phyloP scores from a whole-genome alignment of 148 eudicot species.

The Tetragonia tetragonoides region DNA sequence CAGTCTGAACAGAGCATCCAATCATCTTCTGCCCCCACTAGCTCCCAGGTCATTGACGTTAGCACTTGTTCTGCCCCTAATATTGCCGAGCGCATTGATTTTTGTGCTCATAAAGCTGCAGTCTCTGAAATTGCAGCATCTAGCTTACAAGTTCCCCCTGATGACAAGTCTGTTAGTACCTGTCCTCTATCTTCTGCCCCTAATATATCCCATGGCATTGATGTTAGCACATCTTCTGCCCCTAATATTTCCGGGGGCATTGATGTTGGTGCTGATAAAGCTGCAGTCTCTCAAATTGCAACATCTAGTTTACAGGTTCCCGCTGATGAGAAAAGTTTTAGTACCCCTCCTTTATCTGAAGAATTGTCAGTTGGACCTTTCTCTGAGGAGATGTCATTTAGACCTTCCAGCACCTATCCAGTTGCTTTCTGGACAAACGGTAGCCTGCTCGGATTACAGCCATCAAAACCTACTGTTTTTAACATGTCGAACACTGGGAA shows the following conservation, averaged over 20 bases:
- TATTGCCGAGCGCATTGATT: neutral
- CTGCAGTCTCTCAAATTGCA: constrained; percentile 29
- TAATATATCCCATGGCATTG: constrained; percentile 3
- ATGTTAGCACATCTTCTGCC: neutral
- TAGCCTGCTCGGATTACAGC: constrained; percentile 74
- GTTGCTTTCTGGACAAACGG: constrained; percentile 85
- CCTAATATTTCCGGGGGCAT: neutral
- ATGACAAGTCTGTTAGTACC: too few species aligned
- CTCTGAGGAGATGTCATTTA: constrained; percentile 30
- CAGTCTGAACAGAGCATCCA: constrained; percentile 22
- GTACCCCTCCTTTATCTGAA: constrained; percentile 24
- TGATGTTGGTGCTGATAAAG: constrained; percentile 8
- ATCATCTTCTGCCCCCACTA: constrained; percentile 13
- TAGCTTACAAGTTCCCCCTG: constrained; percentile 15
- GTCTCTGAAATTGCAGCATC: constrained; percentile 30
- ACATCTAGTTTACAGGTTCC: constrained; percentile 27
- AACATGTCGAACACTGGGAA: constrained; percentile 27
- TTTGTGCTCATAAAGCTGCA: constrained; percentile 18
- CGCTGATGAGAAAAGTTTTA: neutral
- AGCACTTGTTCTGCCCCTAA: too few species aligned
- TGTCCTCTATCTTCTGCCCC: too few species aligned
- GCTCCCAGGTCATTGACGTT: neutral
- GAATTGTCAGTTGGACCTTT: constrained; percentile 21
- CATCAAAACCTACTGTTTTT: constrained; percentile 87
- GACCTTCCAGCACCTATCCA: constrained; percentile 40